Evolutionary conservation across 306 rosid species (phyloP).

Genomic region (Herpetospermum pedunculosum): DNA sequence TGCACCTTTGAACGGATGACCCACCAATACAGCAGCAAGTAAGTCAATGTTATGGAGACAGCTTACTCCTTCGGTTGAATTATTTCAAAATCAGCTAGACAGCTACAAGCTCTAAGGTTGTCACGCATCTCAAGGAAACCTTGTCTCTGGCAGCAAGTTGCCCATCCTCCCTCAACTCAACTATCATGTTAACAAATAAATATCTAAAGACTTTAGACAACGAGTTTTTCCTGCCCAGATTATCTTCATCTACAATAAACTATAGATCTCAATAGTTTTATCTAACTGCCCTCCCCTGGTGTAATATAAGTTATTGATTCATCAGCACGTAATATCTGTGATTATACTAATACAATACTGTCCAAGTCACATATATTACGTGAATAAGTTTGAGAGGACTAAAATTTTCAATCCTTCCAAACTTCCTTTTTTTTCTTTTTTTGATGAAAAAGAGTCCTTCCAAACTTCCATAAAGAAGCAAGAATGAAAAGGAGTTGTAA

Average conservation of each 20-base stretch:
- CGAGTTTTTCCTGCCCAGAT: neutral
- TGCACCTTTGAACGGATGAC: too few species aligned
- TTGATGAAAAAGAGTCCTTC: neutral
- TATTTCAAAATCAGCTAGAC: neutral
- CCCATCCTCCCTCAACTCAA: neutral
- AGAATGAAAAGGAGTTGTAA: neutral
- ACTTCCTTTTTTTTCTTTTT: neutral
- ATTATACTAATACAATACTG: neutral
- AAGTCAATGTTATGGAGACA: too few species aligned
- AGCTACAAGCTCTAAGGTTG: neutral
- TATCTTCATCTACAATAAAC: neutral
- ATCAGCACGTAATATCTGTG: neutral
- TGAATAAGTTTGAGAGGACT: neutral
- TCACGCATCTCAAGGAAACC: neutral
- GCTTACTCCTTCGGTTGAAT: neutral
- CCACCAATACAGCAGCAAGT: too few species aligned
- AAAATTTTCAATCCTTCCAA: neutral
- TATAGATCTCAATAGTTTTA: neutral
- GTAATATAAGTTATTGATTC: neutral
- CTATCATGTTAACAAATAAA: neutral
- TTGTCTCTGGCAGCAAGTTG: neutral
- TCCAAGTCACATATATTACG: neutral
- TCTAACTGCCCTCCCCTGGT: neutral
- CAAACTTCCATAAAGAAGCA: neutral
- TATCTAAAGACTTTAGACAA: neutral